phyloP scores from a whole-genome alignment of 371 early-diverging fungal genomes.

The Phascolomyces articulosus region DNA sequence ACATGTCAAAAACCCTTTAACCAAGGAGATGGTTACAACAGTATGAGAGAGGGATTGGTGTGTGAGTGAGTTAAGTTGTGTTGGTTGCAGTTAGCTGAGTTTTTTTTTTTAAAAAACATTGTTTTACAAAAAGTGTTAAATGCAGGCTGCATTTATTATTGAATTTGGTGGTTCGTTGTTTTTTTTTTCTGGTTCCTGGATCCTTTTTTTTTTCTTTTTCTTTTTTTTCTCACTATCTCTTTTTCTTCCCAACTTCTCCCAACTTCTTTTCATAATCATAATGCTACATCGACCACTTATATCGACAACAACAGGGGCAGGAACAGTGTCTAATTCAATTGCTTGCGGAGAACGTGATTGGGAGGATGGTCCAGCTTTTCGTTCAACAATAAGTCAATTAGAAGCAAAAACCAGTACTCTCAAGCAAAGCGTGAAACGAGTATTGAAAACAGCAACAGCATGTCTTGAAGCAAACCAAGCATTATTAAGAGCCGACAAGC shows the following conservation, averaged over 20 bases:
- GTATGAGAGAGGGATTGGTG: too few relatives aligned
- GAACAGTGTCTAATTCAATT: not conserved
- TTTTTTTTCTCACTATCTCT: too few relatives aligned
- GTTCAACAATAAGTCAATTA: conserved; percentile 52
- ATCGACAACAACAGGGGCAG: not conserved
- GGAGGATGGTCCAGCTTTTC: conserved; percentile 62
- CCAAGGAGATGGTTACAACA: too few relatives aligned
- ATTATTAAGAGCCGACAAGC: conserved; percentile 39
- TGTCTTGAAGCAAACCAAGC: conserved; percentile 43
- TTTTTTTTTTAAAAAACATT: not conserved
- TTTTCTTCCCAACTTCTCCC: too few relatives aligned
- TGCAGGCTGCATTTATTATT: too few relatives aligned
- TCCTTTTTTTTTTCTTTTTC: too few relatives aligned
- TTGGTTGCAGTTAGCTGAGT: conserved; percentile 1
- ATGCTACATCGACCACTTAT: not conserved
- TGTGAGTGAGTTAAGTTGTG: too few relatives aligned
- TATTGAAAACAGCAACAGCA: conserved; percentile 50
- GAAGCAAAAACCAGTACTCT: conserved; percentile 55
- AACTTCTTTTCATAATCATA: too few relatives aligned
- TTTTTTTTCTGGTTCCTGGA: not conserved
- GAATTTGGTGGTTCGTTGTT: not conserved
- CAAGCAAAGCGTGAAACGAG: conserved; percentile 50
- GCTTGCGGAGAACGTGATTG: conserved; percentile 6
- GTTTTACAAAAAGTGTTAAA: not conserved
- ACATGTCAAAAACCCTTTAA: too few relatives aligned